Base-by-base conservation (phyloP, 495 filamentous ascomycete species). In the Niebla homalea region DNA sequence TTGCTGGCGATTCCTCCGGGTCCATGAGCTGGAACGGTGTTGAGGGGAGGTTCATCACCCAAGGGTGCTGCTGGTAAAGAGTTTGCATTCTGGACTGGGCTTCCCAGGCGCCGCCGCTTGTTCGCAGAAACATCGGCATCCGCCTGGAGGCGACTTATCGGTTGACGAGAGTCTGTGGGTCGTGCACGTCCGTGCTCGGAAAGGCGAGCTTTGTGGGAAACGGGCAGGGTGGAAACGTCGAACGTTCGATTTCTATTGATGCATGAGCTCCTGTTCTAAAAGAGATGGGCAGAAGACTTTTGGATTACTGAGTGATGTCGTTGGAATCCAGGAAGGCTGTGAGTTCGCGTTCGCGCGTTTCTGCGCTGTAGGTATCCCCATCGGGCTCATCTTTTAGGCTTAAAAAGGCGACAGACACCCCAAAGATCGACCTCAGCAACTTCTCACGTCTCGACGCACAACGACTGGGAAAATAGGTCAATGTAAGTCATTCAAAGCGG, bases 351-450 rank as follows among this genome's bases (percentile, higher is more conserved):
- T 48, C 45, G 16, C 36, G 45, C 26, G 32, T 48, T 16, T 48
- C 62, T 65, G 79, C 74, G 53, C 71, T 72, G 48, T 68, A 59
- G 64, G 66, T 63, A 55, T 78, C 79, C 65, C 69, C 50, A 53
- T 36, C 18, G 32, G 22, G 47, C 36, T 18, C 15, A 63, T 69
- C 68, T 64, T 68, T 68, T 66, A 67, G 66, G 59, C 63, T 63
- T 26, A 53, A 39, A 57, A 67, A 64, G 50, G 64, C 63, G 56
- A 74, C 67, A 61, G 73, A 75, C 62, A 70, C 68, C 66, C 66
- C 68, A 70, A 81, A 89, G 58, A 94, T 76, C 69, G 87, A 83
- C 58, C 78, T 80, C 61, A 94, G 70, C 68, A 89, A 89, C 64
- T 83, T 80, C 74, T 88, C 86, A 61, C 85, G 83, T 70, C 82